Evolutionary conservation across 2,329 filamentous ascomycete genomes (phyloP).

Genomic region (Diplodia scrobiculata): DNA sequence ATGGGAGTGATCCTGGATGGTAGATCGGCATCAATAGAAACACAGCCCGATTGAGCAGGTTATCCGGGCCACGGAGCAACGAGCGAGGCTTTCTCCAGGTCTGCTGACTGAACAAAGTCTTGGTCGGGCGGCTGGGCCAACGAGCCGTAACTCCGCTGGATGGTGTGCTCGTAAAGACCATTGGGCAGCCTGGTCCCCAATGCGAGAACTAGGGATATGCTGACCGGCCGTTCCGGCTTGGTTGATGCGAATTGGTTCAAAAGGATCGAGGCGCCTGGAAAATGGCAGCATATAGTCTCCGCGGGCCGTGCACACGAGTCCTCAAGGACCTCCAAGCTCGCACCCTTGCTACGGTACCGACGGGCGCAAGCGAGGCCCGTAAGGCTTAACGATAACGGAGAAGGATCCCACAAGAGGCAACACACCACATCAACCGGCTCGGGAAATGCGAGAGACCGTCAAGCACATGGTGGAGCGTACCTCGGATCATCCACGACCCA

Average conservation of each 20-base stretch:
- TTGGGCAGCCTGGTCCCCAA: neutral
- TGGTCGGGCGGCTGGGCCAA: neutral
- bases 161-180: neutral
- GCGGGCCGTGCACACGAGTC: neutral
- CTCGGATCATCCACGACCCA: neutral
- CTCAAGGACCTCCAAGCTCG: no score
- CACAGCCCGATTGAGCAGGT: neutral
- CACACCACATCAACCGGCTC: neutral
- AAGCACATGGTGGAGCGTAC: neutral
- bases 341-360: neutral
- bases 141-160: constrained; percentile 5
- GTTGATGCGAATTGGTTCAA: neutral
- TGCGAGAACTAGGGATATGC: neutral
- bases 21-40: neutral
- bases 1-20: constrained; percentile 1
- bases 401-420: neutral
- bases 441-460: neutral
- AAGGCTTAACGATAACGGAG: constrained; percentile 9
- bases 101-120: constrained; percentile 10
- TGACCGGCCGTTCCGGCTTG: neutral
- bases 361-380: constrained; percentile 2
- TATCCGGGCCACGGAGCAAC: neutral
- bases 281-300: neutral
- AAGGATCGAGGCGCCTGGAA: neutral
- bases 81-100: neutral